Evolutionary conservation across 192 early-diverging fungal genomes (phyloP).

Genomic region (Backusella mclennaniae): DNA sequence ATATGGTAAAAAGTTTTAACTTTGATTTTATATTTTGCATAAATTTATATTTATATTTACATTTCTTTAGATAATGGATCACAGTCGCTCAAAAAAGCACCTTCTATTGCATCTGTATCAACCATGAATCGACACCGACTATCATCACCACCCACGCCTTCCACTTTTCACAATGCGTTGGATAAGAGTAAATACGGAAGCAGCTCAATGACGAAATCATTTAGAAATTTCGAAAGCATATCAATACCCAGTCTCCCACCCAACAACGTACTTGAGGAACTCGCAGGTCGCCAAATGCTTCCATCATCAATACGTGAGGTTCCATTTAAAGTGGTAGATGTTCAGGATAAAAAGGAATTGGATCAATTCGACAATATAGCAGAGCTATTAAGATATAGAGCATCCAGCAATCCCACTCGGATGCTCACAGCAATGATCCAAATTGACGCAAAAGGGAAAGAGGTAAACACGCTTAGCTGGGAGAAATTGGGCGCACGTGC

Average conservation of each 20-base stretch:
- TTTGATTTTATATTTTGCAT: background rate
- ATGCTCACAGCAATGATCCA: constrained; percentile 59
- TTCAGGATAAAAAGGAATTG: constrained; percentile 39
- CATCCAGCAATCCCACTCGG: constrained; percentile 37
- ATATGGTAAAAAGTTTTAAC: background rate
- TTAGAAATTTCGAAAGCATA: constrained; percentile 28
- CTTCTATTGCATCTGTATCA: constrained; percentile 8
- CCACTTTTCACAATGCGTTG: background rate
- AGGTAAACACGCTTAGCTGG: constrained; percentile 67
- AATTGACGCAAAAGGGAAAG: constrained; percentile 75
- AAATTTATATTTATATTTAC: background rate
- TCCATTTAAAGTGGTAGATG: constrained; percentile 42
- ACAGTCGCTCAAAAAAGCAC: background rate
- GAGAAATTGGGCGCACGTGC: constrained; percentile 68
- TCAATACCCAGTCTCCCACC: constrained; percentile 14
- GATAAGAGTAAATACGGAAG: constrained; percentile 23
- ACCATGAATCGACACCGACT: background rate
- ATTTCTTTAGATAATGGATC: background rate
- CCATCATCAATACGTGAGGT: constrained; percentile 50
- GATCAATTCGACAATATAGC: constrained; percentile 58
- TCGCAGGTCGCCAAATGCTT: constrained; percentile 56
- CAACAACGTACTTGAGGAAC: constrained; percentile 19
- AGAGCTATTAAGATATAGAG: constrained; percentile 68
- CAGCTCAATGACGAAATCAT: constrained; percentile 27
- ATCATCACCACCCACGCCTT: background rate